Conservation (phyloP, 106 monocot species). For the Chionographis japonica region DNA sequence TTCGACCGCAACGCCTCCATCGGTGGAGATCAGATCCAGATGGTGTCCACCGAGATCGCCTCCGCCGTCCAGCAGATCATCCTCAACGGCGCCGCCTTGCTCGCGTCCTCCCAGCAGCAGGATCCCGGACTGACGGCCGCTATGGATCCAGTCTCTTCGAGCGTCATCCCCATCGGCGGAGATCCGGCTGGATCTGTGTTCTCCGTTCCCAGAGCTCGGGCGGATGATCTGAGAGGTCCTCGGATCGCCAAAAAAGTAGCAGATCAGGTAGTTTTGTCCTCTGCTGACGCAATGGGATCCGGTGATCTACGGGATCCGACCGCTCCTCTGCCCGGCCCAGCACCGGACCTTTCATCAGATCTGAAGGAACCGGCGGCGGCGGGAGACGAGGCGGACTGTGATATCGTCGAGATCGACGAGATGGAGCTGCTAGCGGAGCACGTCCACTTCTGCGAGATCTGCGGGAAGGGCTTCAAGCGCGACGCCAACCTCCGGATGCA, state of each 20-base stretch:
- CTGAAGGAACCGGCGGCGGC: not conserved
- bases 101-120: conserved; percentile 16
- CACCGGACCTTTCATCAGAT: not conserved
- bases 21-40: conserved; percentile 17
- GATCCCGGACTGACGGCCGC: not conserved
- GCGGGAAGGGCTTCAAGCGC: conserved; percentile 74
- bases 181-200: not conserved
- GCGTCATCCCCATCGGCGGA: not conserved
- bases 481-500: conserved; percentile 84
- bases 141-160: not conserved
- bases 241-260: too few relatives aligned
- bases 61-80: conserved; percentile 49
- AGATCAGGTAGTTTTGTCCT: too few relatives aligned
- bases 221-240: too few relatives aligned
- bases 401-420: conserved; percentile 50
- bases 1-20: conserved; percentile 12
- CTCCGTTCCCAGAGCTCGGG: too few relatives aligned
- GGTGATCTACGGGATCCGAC: too few relatives aligned
- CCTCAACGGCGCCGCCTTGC: conserved; percentile 41
- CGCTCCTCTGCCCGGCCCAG: not conserved
- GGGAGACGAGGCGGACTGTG: conserved; percentile 14
- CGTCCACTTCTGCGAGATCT: conserved; percentile 51
- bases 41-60: conserved; percentile 41
- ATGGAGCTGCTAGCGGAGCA: conserved; percentile 46
- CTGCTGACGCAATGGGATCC: too few relatives aligned